Percentiles rank a stretch among this genome's conserved stretches.
Evolutionary conservation across 129 eudicot species (phyloP).

Genomic region (Flaveria brownii): DNA sequence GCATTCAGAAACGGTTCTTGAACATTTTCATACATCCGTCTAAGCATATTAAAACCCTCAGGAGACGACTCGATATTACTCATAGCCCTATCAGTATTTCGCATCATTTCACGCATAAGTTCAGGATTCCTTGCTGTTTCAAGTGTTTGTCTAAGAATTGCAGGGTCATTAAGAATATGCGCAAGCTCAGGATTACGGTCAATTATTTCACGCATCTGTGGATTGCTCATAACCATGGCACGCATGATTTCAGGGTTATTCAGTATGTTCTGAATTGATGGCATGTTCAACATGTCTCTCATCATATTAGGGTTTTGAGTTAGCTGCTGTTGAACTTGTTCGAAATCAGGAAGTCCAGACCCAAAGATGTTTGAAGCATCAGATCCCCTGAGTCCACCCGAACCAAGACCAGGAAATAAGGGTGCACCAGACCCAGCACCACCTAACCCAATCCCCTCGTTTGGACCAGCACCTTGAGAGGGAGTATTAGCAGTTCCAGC

Average conservation of each 20-base stretch:
- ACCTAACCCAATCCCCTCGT: conserved; percentile 48
- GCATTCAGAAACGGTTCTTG: conserved; percentile 98
- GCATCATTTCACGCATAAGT: conserved; percentile 98
- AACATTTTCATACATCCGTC: conserved; percentile 98
- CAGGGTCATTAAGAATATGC: conserved; percentile 71
- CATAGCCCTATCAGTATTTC: conserved; percentile 96
- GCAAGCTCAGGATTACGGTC: conserved; percentile 85
- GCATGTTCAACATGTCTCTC: conserved; percentile 85
- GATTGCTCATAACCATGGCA: conserved; percentile 78
- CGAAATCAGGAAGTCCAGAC: conserved; percentile 78
- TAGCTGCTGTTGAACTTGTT: conserved; percentile 90
- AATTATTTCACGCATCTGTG: conserved; percentile 89
- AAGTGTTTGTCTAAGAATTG: conserved; percentile 74
- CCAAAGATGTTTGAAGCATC: conserved; percentile 44
- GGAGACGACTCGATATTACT: conserved; percentile 96
- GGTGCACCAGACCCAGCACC: conserved; percentile 65
- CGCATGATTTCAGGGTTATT: conserved; percentile 84
- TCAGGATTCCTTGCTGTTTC: conserved; percentile 98
- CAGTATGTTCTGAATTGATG: conserved; percentile 71
- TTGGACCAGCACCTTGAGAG: conserved; percentile 43
- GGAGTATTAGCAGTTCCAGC: conserved; percentile 42
- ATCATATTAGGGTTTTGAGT: conserved; percentile 93
- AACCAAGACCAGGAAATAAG: conserved; percentile 66
- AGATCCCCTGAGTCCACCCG: conserved; percentile 33
- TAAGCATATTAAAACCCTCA: conserved; percentile 92